Base-by-base conservation (phyloP, 108 stramenopile species). In the Thalassiosira profunda region DNA sequence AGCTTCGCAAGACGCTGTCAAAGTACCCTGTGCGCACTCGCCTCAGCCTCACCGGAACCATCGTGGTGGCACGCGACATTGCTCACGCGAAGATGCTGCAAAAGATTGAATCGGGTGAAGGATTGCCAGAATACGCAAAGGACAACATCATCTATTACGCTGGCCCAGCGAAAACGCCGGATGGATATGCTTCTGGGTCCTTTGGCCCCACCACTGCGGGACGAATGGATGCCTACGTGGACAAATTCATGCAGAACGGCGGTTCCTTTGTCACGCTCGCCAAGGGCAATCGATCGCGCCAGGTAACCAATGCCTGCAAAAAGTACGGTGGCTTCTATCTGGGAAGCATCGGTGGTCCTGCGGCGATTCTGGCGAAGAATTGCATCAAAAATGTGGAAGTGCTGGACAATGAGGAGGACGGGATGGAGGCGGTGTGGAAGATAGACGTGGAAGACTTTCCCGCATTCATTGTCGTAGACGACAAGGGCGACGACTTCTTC, bases 341-440 rank as follows among this genome's bases (percentile, higher is more conserved):
- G 51, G 98, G 98, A 2, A 92, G 91, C 14, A 97, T 98, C 58
- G 98, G 98, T 34, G 98, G 98, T 0, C 98, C 98, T 17, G 98
- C 98, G 31, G 98, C 98, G 14, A 97, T 98, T 31, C 77, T 98
- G 42, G 98, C 98, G 14, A 86, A 97, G 83, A 95, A 98, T 55
- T 96, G 89, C 64, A 98, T 98, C 64, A 96, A 91, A 69, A 91
- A 96, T 23, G 98, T 97, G 14, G 91, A 97, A 60, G 96, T 98
- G 31, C 60, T 97, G 44, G 96, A 98, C 57, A 96, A 96, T 60
- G 96, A 96, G 61, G 98, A 98, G 80, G 96, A 97, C 67, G 98
- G 98, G 5, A 98, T 98, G 98, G 98, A 98, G 64, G 98, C 98
- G 48, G 95, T 98, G 24, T 97, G 96, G 96, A 96, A 97, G 79